A percentile compares a stretch with the other conserved stretches of the same genome.
These are phyloP conservation scores for Yamadazyma olivae DNA, from an alignment of 805 yeast species.

Conservation along the genomic window DNA sequence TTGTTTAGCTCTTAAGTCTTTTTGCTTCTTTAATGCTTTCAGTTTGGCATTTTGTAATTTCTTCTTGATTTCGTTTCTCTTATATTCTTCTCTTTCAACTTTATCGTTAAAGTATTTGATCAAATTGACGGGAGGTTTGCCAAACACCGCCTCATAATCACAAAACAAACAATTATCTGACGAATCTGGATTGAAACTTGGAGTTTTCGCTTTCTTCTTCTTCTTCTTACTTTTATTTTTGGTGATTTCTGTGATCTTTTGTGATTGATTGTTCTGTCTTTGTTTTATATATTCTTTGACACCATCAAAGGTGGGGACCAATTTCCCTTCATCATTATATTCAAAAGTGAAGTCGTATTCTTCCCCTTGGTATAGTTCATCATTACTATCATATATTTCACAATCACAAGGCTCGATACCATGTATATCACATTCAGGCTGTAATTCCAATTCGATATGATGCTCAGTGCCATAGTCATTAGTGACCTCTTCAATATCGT, in stretches of 20 bases:
- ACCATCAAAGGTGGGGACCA: conserved; percentile 35
- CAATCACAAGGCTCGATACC: conserved; percentile 26
- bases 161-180: conserved; percentile 42
- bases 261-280: conserved; percentile 10
- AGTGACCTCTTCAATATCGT: conserved; percentile 35
- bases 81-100: conserved; percentile 23
- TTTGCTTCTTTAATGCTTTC: conserved; percentile 27
- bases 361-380: conserved; percentile 29
- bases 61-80: conserved; percentile 32
- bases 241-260: conserved; percentile 15
- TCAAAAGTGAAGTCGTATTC: conserved; percentile 46
- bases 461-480: conserved; percentile 32
- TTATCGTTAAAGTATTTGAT: conserved; percentile 47
- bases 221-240: conserved; percentile 21
- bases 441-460: conserved; percentile 41
- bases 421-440: conserved; percentile 30
- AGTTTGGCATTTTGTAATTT: conserved; percentile 37
- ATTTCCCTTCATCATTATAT: conserved; percentile 38
- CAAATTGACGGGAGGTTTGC: conserved; percentile 48
- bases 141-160: conserved; percentile 51
- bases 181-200: conserved; percentile 9
- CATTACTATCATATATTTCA: conserved; percentile 15
- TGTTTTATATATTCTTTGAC: conserved; percentile 11
- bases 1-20: conserved; percentile 5
- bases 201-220: conserved; percentile 5